A percentile compares a stretch with the other conserved stretches of the same genome.
phyloP scores from a whole-genome alignment of 148 eudicot genomes.

The Diospyros kaki region DNA sequence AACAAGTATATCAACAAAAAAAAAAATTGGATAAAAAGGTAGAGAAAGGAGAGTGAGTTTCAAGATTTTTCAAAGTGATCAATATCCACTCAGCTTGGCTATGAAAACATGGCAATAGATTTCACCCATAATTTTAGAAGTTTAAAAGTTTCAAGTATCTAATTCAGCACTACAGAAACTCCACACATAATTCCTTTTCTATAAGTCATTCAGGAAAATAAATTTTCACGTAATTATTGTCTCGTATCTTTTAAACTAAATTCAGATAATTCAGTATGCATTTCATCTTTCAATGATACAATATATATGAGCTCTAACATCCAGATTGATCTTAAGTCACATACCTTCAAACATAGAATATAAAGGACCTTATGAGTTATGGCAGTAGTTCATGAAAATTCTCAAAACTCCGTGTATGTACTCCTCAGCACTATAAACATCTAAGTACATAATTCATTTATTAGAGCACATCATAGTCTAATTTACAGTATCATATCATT shows the following conservation, averaged over 20 bases:
- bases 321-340: no score
- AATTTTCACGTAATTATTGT: background rate
- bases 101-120: constrained; percentile 1
- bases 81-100: background rate
- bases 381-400: no score
- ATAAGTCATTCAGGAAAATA: background rate
- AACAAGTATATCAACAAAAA: constrained; percentile 5
- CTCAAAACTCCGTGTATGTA: no score
- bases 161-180: background rate
- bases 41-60: constrained; percentile 1
- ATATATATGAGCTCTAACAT: no score
- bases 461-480: no score
- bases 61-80: constrained; percentile 1
- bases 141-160: no score
- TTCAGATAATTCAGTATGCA: background rate
- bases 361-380: no score
- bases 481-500: background rate
- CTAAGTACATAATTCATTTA: no score
- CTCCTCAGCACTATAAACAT: no score
- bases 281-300: background rate
- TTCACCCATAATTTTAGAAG: background rate
- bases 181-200: background rate
- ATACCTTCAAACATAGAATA: no score
- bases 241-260: background rate
- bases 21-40: background rate